These are phyloP conservation scores for Aspergillus arachidicola DNA, from an alignment of 2,329 filamentous ascomycete genomes.

Conservation along the genomic window DNA sequence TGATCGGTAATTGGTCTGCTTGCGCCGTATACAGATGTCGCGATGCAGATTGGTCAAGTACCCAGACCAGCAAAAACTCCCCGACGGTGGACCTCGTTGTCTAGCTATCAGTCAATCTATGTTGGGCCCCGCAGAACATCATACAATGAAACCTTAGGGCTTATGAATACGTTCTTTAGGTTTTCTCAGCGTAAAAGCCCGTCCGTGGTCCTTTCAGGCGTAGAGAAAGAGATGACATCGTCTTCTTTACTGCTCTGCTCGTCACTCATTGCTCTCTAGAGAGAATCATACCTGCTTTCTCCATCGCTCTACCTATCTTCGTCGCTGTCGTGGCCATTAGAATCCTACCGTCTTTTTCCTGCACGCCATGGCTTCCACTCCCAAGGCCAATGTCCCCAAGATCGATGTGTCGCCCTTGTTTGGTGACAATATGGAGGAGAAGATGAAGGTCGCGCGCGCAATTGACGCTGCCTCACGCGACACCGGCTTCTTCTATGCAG, in stretches of 20 bases:
- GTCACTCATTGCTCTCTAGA: neutral
- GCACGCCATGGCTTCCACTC: neutral
- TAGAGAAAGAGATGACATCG: neutral
- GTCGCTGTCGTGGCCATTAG: neutral
- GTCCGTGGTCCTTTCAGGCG: neutral
- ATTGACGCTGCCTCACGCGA: neutral
- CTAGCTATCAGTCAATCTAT: neutral
- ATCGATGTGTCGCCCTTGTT: neutral
- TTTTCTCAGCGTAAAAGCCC: neutral
- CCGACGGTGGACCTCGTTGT: neutral
- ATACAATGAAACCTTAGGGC: neutral
- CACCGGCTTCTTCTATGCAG: neutral
- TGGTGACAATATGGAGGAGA: neutral
- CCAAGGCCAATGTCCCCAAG: neutral
- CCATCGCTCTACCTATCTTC: neutral
- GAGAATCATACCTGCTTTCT: neutral
- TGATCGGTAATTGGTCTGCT: too few species aligned
- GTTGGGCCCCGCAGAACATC: neutral
- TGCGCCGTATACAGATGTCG: neutral
- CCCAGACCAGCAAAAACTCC: neutral
- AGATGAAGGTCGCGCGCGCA: neutral
- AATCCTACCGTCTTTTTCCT: neutral
- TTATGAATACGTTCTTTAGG: neutral
- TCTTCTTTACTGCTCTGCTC: neutral
- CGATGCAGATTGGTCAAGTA: neutral